phyloP scores from a whole-genome alignment of 176 grass and related monocot genomes.

The Poa annua region DNA sequence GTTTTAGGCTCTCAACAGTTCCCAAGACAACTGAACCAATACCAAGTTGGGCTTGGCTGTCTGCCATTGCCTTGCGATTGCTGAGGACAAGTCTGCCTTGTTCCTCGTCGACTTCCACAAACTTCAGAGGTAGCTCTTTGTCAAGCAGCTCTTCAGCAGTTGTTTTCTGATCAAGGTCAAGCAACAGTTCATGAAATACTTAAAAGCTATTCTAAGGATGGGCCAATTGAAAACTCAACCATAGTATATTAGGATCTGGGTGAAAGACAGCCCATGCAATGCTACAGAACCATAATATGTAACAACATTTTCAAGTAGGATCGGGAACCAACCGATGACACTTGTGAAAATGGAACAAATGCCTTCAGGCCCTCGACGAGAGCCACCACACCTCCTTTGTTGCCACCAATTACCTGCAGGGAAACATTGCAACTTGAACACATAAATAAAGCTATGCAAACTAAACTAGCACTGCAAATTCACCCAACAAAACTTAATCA shows the following conservation, averaged over 20 bases:
- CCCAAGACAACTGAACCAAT: slow-evolving; percentile 95
- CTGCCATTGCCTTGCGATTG: slow-evolving; percentile 94
- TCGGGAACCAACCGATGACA: slow-evolving; percentile 66
- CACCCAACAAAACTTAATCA: slow-evolving; percentile 11
- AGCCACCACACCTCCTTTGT: slow-evolving; percentile 86
- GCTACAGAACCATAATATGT: slow-evolving; percentile 19
- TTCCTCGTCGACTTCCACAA: slow-evolving; percentile 92
- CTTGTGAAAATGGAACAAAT: slow-evolving; percentile 97
- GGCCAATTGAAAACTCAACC: slow-evolving; percentile 7
- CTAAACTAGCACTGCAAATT: neutral
- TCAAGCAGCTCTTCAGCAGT: slow-evolving; percentile 80
- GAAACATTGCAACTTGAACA: slow-evolving; percentile 29
- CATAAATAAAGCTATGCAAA: slow-evolving; percentile 18
- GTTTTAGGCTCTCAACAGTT: slow-evolving; percentile 93
- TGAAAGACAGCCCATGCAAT: slow-evolving; percentile 28
- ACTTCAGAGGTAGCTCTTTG: slow-evolving; percentile 82
- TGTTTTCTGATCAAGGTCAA: slow-evolving; percentile 59
- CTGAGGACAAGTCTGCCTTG: slow-evolving; percentile 93
- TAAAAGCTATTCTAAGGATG: neutral
- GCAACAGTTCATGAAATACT: slow-evolving; percentile 23
- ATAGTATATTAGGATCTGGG: slow-evolving; percentile 12
- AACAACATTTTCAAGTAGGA: slow-evolving; percentile 14
- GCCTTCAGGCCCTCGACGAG: slow-evolving; percentile 81
- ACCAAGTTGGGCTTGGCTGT: slow-evolving; percentile 91
- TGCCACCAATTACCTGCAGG: slow-evolving; percentile 80